These are phyloP conservation scores for Naganishia kalamii DNA, from an alignment of 768 basidiomycete genomes.

Conservation along the genomic window DNA sequence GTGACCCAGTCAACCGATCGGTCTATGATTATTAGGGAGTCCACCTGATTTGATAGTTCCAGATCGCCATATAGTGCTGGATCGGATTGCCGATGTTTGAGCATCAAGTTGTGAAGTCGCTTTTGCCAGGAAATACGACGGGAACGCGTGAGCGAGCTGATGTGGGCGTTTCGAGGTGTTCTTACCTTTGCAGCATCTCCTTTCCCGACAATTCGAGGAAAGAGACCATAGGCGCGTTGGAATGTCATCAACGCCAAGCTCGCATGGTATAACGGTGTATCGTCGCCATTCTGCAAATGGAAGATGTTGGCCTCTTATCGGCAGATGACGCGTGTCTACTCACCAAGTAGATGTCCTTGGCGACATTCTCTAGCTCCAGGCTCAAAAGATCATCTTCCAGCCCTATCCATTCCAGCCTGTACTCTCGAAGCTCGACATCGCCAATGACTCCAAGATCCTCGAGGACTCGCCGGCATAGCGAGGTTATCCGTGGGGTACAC, in stretches of 20 bases:
- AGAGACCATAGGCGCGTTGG: slow-evolving; percentile 76
- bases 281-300: slow-evolving; percentile 72
- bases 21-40: slow-evolving; percentile 82
- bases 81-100: slow-evolving; percentile 49
- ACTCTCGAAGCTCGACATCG: slow-evolving; percentile 71
- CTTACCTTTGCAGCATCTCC: slow-evolving; percentile 63
- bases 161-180: too few species aligned
- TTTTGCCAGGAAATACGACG: background rate
- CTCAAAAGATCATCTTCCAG: slow-evolving; percentile 88
- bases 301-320: background rate
- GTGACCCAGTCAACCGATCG: slow-evolving; percentile 91
- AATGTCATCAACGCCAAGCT: slow-evolving; percentile 76
- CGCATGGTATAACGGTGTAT: slow-evolving; percentile 80
- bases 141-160: too few species aligned
- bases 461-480: slow-evolving; percentile 73
- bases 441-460: slow-evolving; percentile 98
- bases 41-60: slow-evolving; percentile 52
- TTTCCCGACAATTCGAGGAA: slow-evolving; percentile 87
- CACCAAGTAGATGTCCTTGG: slow-evolving; percentile 87
- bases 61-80: slow-evolving; percentile 33
- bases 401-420: slow-evolving; percentile 89
- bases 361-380: slow-evolving; percentile 74
- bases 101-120: slow-evolving; percentile 70
- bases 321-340: slow-evolving; percentile 42
- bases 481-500: slow-evolving; percentile 79